Conservation (phyloP, 371 early-diverging fungal species). For the Rhizopus arrhizus region DNA sequence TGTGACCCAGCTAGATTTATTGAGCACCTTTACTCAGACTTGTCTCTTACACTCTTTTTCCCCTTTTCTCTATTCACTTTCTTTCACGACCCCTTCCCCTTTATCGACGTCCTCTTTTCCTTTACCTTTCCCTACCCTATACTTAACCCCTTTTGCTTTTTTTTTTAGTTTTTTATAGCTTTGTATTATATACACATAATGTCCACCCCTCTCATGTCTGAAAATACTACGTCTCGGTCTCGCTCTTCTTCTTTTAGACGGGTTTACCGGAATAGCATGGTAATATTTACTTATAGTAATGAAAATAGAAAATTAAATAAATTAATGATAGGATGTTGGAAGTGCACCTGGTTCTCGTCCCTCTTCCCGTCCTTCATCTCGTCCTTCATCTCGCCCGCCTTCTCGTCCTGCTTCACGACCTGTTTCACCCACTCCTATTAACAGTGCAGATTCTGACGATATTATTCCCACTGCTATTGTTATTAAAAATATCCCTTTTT, state of each 20-base stretch:
- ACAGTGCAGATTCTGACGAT: slow-evolving; percentile 23
- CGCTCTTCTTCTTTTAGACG: slow-evolving; percentile 30
- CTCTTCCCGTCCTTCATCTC: slow-evolving; percentile 21
- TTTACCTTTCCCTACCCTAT: background rate
- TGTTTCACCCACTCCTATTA: slow-evolving; percentile 26
- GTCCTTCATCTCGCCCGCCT: slow-evolving; percentile 21
- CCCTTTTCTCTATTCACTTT: slow-evolving; percentile 3
- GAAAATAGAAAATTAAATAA: background rate
- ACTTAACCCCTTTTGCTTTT: slow-evolving; percentile 9
- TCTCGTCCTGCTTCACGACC: slow-evolving; percentile 35
- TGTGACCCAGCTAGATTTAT: too few relatives aligned
- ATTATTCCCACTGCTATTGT: slow-evolving; percentile 77
- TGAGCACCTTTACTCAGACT: too few relatives aligned
- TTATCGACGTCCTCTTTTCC: background rate
- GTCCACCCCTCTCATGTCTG: slow-evolving; percentile 22
- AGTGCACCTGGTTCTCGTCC: slow-evolving; percentile 3
- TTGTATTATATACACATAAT: slow-evolving; percentile 12
- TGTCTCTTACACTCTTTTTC: background rate
- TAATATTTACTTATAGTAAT: background rate
- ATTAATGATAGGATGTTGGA: background rate
- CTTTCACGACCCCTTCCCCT: slow-evolving; percentile 3
- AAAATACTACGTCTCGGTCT: slow-evolving; percentile 23
- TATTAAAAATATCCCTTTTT: slow-evolving; percentile 84
- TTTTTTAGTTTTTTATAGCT: slow-evolving; percentile 10
- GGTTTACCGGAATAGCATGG: slow-evolving; percentile 18